phyloP scores from a whole-genome alignment of 495 filamentous ascomycete genomes.

The Penicillium verhagenii region DNA sequence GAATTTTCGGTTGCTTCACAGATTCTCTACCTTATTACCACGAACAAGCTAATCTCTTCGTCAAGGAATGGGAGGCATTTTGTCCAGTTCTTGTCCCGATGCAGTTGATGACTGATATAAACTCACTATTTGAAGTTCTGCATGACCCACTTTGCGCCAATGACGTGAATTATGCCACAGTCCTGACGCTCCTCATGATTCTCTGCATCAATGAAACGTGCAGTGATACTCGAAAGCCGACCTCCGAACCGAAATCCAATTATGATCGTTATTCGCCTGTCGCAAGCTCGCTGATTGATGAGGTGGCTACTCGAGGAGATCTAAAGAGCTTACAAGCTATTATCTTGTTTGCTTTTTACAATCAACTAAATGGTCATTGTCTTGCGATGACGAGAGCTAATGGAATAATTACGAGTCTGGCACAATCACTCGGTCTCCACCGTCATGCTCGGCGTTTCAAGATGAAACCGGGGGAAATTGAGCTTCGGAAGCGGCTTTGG shows the following conservation, averaged over 20 bases:
- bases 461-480: constrained; percentile 6
- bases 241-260: no score
- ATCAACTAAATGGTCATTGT: constrained; percentile 5
- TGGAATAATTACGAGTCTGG: constrained; percentile 7
- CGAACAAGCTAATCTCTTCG: constrained; percentile 7
- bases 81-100: constrained; percentile 1
- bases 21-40: constrained; percentile 1
- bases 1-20: background rate
- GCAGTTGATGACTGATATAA: constrained; percentile 4
- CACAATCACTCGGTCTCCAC: constrained; percentile 16
- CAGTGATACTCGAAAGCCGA: background rate
- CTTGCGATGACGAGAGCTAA: constrained; percentile 3
- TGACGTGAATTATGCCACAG: background rate
- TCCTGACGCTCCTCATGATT: background rate
- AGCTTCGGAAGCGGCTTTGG: constrained; percentile 17
- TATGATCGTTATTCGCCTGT: background rate
- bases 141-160: no score
- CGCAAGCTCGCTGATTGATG: background rate
- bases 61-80: constrained; percentile 5
- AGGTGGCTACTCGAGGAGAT: constrained; percentile 1
- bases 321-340: constrained; percentile 6
- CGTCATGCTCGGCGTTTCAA: constrained; percentile 17
- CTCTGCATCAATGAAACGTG: background rate
- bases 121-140: background rate
- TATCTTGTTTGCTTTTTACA: constrained; percentile 1